A percentile compares a stretch with the other conserved stretches of the same genome.
Evolutionary conservation across 176 grass and related monocot genomes (phyloP).

Genomic region (Hordeum marinum): DNA sequence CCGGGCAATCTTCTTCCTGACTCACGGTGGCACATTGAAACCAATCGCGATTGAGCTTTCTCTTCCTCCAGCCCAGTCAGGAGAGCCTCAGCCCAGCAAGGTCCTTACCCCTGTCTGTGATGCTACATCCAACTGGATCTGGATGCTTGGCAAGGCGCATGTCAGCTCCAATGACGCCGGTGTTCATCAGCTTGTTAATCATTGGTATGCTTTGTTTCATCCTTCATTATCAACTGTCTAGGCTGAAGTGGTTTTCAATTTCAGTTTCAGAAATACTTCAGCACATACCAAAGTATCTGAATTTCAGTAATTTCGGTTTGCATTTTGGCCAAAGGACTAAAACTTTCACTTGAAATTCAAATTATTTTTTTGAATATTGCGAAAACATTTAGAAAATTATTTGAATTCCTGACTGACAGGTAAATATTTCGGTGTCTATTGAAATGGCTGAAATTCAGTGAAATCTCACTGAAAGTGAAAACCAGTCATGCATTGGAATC

Average conservation of each 20-base stretch:
- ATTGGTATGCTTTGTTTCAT: conserved; percentile 52
- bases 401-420: too few species aligned
- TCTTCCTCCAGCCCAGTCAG: conserved; percentile 55
- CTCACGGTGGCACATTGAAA: conserved; percentile 75
- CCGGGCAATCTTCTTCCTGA: conserved; percentile 80
- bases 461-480: too few species aligned
- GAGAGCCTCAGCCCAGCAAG: conserved; percentile 43
- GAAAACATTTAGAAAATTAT: too few species aligned
- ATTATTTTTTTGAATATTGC: too few species aligned
- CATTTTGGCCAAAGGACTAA: too few species aligned
- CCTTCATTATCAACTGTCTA: not conserved
- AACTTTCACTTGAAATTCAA: too few species aligned
- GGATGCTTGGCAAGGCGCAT: conserved; percentile 98
- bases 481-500: not conserved
- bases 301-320: too few species aligned
- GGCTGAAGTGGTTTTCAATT: not conserved
- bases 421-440: too few species aligned
- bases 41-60: conserved; percentile 87
- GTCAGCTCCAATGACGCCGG: conserved; percentile 93
- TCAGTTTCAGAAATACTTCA: too few species aligned
- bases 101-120: conserved; percentile 79
- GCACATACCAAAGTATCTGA: too few species aligned
- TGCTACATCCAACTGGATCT: conserved; percentile 88
- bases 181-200: conserved; percentile 92
- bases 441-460: too few species aligned